phyloP scores from a whole-genome alignment of 73 alveolate genomes.

The Paramecium tetraurelia region DNA sequence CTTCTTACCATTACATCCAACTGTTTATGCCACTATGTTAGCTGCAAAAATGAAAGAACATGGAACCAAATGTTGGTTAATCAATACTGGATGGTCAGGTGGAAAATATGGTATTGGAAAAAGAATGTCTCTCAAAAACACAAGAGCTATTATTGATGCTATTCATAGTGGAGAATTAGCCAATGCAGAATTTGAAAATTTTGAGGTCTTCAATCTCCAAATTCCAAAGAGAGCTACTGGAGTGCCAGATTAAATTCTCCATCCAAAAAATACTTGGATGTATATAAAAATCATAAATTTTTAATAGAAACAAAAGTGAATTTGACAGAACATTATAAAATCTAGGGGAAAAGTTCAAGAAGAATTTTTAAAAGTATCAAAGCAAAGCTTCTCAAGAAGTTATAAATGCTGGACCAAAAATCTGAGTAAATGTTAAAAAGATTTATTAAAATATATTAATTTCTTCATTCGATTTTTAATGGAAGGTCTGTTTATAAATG shows the following conservation, averaged over 20 bases:
- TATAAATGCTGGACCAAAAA: slow-evolving; percentile 44
- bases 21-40: slow-evolving; percentile 90
- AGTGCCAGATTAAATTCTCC: slow-evolving; percentile 76
- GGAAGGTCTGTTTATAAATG: neutral
- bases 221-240: slow-evolving; percentile 85
- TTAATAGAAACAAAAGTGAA: slow-evolving; percentile 27
- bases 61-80: slow-evolving; percentile 86
- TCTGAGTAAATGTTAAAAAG: neutral
- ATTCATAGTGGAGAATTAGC: slow-evolving; percentile 89
- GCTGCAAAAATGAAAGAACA: slow-evolving; percentile 86
- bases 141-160: slow-evolving; percentile 93
- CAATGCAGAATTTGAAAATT: slow-evolving; percentile 67
- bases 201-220: slow-evolving; percentile 76
- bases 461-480: neutral
- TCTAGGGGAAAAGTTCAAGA: slow-evolving; percentile 46
- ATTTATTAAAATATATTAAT: neutral
- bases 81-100: slow-evolving; percentile 98
- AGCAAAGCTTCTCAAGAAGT: slow-evolving; percentile 54
- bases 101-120: slow-evolving; percentile 94
- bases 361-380: slow-evolving; percentile 50
- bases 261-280: slow-evolving; percentile 81
- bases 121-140: slow-evolving; percentile 84
- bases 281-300: neutral
- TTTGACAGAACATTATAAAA: slow-evolving; percentile 21
- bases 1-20: slow-evolving; percentile 93